These are phyloP conservation scores for Chalaropsis thielavioides DNA, from an alignment of 2,329 filamentous ascomycete species.

Conservation along the genomic window DNA sequence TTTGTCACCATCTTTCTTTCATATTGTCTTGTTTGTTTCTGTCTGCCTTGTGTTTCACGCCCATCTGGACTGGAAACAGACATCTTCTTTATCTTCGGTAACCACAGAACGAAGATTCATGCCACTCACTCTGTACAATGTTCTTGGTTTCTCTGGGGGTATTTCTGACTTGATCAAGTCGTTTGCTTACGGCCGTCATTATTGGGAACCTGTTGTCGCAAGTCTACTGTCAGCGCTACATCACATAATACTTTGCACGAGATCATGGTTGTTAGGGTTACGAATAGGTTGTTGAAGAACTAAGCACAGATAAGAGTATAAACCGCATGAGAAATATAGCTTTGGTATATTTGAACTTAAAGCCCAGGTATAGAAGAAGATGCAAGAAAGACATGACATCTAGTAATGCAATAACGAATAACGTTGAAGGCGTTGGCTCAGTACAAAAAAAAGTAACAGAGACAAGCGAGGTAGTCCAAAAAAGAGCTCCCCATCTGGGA, in stretches of 20 bases:
- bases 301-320: too few relatives aligned
- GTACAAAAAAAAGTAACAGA: too few relatives aligned
- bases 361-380: too few relatives aligned
- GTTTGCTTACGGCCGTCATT: background rate
- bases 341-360: too few relatives aligned
- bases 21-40: background rate
- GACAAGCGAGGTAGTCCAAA: background rate
- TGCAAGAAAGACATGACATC: too few relatives aligned
- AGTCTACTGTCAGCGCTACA: too few relatives aligned
- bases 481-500: constrained; percentile 15
- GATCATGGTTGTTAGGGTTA: too few relatives aligned
- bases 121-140: background rate
- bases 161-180: background rate
- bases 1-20: background rate
- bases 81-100: constrained; percentile 5
- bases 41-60: background rate
- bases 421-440: too few relatives aligned
- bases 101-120: constrained; percentile 11
- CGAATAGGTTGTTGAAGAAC: too few relatives aligned
- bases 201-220: background rate
- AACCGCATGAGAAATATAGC: too few relatives aligned
- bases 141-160: background rate
- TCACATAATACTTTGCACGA: too few relatives aligned
- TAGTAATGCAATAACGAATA: too few relatives aligned
- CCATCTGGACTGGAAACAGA: background rate